These are phyloP conservation scores for Barbarea vulgaris DNA, from an alignment of 345 rosid genomes.

Conservation along the genomic window DNA sequence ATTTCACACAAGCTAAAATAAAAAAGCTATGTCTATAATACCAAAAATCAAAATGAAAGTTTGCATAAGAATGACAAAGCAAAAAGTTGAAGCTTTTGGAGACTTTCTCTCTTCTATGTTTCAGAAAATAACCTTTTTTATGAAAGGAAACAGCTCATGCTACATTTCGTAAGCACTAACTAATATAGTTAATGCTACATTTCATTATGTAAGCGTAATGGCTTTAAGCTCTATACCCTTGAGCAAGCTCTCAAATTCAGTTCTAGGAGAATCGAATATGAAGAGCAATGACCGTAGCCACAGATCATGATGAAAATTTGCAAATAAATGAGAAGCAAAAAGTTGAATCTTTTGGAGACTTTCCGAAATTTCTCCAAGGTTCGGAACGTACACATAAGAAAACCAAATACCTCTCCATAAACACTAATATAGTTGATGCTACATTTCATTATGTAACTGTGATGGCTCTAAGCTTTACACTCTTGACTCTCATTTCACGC, in stretches of 20 bases:
- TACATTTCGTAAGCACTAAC: neutral
- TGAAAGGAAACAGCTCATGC: too few relatives aligned
- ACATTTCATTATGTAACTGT: neutral
- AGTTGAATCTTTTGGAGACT: neutral
- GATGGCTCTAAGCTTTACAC: neutral
- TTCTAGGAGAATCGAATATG: neutral
- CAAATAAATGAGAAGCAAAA: neutral
- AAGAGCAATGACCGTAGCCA: neutral
- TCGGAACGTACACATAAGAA: neutral
- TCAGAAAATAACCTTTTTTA: too few relatives aligned
- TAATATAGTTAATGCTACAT: too few relatives aligned
- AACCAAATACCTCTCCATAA: neutral
- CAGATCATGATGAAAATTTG: neutral
- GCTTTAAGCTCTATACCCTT: neutral
- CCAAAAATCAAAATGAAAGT: too few relatives aligned
- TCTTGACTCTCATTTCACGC: too few relatives aligned
- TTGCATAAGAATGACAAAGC: too few relatives aligned
- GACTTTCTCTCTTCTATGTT: too few relatives aligned
- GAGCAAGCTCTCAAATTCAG: neutral
- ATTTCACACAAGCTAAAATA: too few relatives aligned
- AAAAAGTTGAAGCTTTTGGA: too few relatives aligned
- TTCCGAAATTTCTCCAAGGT: neutral
- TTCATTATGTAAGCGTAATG: neutral
- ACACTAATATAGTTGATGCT: too few relatives aligned
- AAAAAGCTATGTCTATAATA: too few relatives aligned